Conservation (phyloP, 352 stramenopile genomes). For the Phytophthora palmivora region DNA sequence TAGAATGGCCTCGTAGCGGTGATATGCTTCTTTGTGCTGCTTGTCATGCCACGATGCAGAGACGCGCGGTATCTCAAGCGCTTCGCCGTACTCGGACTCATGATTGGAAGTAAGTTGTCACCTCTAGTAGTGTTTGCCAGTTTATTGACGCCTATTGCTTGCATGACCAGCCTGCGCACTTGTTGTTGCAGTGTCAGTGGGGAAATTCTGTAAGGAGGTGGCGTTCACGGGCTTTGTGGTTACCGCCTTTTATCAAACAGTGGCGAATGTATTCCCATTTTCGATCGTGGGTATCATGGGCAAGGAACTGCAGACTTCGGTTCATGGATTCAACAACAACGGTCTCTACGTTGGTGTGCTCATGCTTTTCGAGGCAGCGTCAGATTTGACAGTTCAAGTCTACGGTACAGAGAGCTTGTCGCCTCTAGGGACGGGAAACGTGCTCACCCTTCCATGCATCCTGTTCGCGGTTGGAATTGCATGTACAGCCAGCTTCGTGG, state of each 20-base stretch:
- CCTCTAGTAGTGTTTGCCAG: not conserved
- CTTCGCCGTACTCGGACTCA: slow-evolving; percentile 51
- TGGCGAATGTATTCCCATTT: slow-evolving; percentile 77
- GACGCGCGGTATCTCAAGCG: slow-evolving; percentile 60
- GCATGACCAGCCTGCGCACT: slow-evolving; percentile 51
- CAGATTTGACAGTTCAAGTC: slow-evolving; percentile 74
- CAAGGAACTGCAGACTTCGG: slow-evolving; percentile 75
- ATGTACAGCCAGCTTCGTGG: slow-evolving; percentile 51
- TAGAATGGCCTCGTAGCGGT: slow-evolving; percentile 70
- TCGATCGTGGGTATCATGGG: slow-evolving; percentile 83
- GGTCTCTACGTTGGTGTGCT: slow-evolving; percentile 80
- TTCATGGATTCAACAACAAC: slow-evolving; percentile 84
- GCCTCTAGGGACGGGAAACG: slow-evolving; percentile 64
- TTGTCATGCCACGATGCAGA: slow-evolving; percentile 58
- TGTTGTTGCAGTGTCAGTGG: slow-evolving; percentile 59
- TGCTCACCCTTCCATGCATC: slow-evolving; percentile 65
- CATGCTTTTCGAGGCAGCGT: slow-evolving; percentile 68
- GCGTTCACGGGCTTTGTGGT: slow-evolving; percentile 65
- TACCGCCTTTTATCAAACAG: slow-evolving; percentile 68
- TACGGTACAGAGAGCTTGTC: slow-evolving; percentile 76
- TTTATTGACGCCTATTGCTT: not conserved
- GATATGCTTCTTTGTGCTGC: slow-evolving; percentile 63
- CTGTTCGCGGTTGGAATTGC: slow-evolving; percentile 60
- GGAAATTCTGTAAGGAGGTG: slow-evolving; percentile 46
- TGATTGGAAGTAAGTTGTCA: slow-evolving; percentile 49